A percentile compares a stretch with the other conserved stretches of the same genome.
Evolutionary conservation across 768 basidiomycete species (phyloP).

Genomic region (Dendrothele bispora): DNA sequence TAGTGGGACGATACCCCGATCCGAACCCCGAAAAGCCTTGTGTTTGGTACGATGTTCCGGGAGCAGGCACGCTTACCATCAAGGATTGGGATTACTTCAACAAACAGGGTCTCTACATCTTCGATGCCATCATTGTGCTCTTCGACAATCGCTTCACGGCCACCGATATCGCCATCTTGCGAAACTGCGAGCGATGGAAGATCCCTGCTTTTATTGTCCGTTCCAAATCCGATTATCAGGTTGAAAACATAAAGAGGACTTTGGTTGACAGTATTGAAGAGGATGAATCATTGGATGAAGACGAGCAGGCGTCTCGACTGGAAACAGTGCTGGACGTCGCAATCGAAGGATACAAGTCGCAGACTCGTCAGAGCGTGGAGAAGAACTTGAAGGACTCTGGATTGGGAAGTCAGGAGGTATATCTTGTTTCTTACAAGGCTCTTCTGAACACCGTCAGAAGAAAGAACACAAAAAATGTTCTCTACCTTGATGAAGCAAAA

Average conservation of each 20-base stretch:
- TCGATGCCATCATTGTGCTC: constrained; percentile 32
- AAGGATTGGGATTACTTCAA: constrained; percentile 37
- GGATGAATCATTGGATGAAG: not conserved
- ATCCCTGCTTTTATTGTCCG: constrained; percentile 35
- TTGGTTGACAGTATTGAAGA: constrained; percentile 3
- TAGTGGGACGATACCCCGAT: constrained; percentile 24
- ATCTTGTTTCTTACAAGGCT: no score
- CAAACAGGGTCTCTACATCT: constrained; percentile 32
- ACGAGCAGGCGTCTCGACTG: no score
- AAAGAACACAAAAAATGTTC: no score
- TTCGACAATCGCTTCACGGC: constrained; percentile 32
- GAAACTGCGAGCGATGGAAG: constrained; percentile 25
- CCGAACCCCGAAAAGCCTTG: constrained; percentile 15
- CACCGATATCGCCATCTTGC: constrained; percentile 32
- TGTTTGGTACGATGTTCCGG: constrained; percentile 36
- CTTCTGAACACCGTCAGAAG: no score
- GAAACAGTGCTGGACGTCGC: no score
- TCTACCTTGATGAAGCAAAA: no score
- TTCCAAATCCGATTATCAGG: constrained; percentile 28
- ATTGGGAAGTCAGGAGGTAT: no score
- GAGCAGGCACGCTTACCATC: constrained; percentile 31
- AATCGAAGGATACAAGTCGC: no score
- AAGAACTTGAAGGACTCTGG: no score
- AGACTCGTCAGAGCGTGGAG: no score
- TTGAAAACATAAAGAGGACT: not conserved